Evolutionary conservation across 805 yeast species (phyloP).

Genomic region (Maudiozyma pseudohumilis): DNA sequence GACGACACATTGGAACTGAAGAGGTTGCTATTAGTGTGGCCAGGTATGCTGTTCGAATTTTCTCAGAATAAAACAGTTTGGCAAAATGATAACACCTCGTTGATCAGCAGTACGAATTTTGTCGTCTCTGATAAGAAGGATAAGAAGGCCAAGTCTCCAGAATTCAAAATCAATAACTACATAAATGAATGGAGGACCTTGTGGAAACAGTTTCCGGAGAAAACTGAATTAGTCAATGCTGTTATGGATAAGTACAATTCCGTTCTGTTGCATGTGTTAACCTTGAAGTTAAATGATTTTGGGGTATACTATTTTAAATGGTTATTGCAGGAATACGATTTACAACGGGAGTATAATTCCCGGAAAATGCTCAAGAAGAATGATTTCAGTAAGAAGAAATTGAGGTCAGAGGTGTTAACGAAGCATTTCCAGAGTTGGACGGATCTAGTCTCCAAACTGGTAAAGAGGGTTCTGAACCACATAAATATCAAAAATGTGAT

Average conservation of each 20-base stretch:
- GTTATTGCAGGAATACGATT: constrained; percentile 7
- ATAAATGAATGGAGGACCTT: constrained; percentile 9
- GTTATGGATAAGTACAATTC: constrained; percentile 10
- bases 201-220: constrained; percentile 13
- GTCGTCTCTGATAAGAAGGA: constrained; percentile 47
- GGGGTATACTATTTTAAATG: constrained; percentile 12
- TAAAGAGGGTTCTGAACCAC: constrained; percentile 9
- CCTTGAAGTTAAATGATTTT: constrained; percentile 13
- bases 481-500: constrained; percentile 10
- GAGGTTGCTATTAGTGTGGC: constrained; percentile 3
- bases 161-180: constrained; percentile 10
- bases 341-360: neutral
- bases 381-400: neutral
- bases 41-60: constrained; percentile 3
- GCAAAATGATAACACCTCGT: constrained; percentile 8
- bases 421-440: constrained; percentile 10
- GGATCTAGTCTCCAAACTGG: constrained; percentile 8
- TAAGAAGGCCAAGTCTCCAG: constrained; percentile 33
- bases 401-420: neutral
- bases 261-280: constrained; percentile 10
- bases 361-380: neutral
- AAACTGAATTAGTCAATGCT: constrained; percentile 8
- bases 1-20: constrained; percentile 1
- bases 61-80: constrained; percentile 10
- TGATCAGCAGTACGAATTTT: constrained; percentile 20